These are phyloP conservation scores for Hydrangea macrophylla DNA, from an alignment of 148 eudicot genomes.

Conservation along the genomic window DNA sequence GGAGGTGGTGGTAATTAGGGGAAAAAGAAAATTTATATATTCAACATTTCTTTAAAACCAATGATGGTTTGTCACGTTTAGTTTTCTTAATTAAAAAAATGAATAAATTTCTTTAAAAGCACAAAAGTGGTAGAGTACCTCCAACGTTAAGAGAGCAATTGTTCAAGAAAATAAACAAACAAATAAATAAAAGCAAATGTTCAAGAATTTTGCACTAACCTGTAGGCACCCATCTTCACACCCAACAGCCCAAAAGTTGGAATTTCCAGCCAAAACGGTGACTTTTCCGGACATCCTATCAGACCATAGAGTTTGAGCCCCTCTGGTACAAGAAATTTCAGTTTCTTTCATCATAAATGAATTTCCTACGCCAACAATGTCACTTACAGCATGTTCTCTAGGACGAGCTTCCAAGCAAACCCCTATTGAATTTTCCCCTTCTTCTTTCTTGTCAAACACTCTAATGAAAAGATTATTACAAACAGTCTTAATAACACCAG, in stretches of 20 bases:
- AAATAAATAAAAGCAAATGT: too few relatives aligned
- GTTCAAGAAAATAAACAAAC: background rate
- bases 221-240: constrained; percentile 95
- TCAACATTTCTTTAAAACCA: too few relatives aligned
- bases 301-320: constrained; percentile 76
- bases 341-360: constrained; percentile 74
- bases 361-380: constrained; percentile 61
- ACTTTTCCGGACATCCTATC: constrained; percentile 91
- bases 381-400: constrained; percentile 78
- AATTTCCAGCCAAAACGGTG: constrained; percentile 92
- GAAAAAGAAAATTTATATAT: too few relatives aligned
- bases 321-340: constrained; percentile 74
- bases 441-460: constrained; percentile 80
- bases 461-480: constrained; percentile 49
- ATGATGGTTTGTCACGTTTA: too few relatives aligned
- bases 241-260: constrained; percentile 93
- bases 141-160: too few relatives aligned
- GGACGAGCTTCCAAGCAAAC: constrained; percentile 87
- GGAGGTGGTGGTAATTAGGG: too few relatives aligned
- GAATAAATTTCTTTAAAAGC: too few relatives aligned
- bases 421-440: constrained; percentile 62
- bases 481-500: constrained; percentile 38
- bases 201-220: constrained; percentile 38
- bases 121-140: too few relatives aligned
- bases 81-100: too few relatives aligned